These are phyloP conservation scores for Suillus decipiens DNA, from an alignment of 768 basidiomycete species.

Conservation along the genomic window DNA sequence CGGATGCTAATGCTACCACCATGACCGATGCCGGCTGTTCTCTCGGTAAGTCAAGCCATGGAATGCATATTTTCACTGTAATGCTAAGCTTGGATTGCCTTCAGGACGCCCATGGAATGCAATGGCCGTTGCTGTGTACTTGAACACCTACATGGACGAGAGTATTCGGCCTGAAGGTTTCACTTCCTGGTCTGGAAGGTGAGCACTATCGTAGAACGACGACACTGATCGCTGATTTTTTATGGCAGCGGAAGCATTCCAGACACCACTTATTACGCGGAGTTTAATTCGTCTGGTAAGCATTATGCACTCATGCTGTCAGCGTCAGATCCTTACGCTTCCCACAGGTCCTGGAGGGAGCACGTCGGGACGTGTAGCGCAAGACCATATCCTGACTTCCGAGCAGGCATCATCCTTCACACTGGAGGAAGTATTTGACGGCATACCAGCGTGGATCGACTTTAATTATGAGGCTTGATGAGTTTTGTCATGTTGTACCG, in stretches of 20 bases:
- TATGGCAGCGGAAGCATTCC: conserved; percentile 46
- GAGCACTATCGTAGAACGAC: not conserved
- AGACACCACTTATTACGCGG: conserved; percentile 60
- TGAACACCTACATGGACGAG: conserved; percentile 59
- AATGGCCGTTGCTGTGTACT: conserved; percentile 53
- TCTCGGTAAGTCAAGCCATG: conserved; percentile 40
- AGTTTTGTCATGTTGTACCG: not conserved
- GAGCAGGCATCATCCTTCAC: conserved; percentile 34
- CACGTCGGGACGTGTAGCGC: conserved; percentile 42
- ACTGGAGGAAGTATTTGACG: conserved; percentile 52
- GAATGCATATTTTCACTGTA: not conserved
- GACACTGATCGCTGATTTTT: not conserved
- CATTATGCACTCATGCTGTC: not conserved
- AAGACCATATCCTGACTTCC: conserved; percentile 48
- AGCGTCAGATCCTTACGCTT: not conserved
- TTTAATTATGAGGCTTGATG: conserved; percentile 41
- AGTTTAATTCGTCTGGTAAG: conserved; percentile 53
- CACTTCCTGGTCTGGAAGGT: conserved; percentile 44
- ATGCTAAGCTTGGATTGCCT: not conserved
- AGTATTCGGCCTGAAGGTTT: conserved; percentile 54
- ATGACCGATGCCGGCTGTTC: conserved; percentile 48
- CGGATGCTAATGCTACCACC: conserved; percentile 55
- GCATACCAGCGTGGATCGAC: conserved; percentile 57
- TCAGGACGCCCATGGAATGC: conserved; percentile 62
- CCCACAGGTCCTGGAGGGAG: conserved; percentile 52